Conservation (phyloP, 768 basidiomycete species). For the Tricholoma hemisulphureum region DNA sequence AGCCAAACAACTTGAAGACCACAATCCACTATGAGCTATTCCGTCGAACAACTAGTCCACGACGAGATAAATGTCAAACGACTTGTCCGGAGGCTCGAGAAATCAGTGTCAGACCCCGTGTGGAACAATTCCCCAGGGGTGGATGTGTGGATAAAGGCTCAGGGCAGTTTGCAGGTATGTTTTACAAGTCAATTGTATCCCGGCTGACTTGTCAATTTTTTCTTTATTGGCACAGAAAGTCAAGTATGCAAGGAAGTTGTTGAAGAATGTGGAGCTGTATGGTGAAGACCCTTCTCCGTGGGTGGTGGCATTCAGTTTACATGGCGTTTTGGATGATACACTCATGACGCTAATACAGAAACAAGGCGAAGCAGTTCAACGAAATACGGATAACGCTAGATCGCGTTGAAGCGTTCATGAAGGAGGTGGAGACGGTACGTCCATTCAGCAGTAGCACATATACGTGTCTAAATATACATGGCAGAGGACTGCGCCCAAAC, state of each 20-base stretch:
- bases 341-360: constrained; percentile 33
- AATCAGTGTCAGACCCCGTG: constrained; percentile 40
- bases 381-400: constrained; percentile 53
- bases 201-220: background rate
- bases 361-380: constrained; percentile 41
- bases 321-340: background rate
- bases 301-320: constrained; percentile 16
- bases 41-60: constrained; percentile 31
- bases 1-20: too few species aligned
- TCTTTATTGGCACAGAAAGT: constrained; percentile 34
- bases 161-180: constrained; percentile 53
- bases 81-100: constrained; percentile 61
- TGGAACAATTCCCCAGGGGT: constrained; percentile 31
- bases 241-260: constrained; percentile 53
- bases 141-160: constrained; percentile 53
- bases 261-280: constrained; percentile 58
- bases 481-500: constrained; percentile 43
- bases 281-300: constrained; percentile 44
- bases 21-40: constrained; percentile 3
- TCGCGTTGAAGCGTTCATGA: constrained; percentile 51
- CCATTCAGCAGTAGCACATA: background rate
- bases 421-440: constrained; percentile 52
- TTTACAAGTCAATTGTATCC: background rate
- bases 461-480: background rate
- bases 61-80: constrained; percentile 69